These are phyloP conservation scores for Vitis hybrid DNA, from an alignment of 177 flowering plant species.

Conservation along the genomic window DNA sequence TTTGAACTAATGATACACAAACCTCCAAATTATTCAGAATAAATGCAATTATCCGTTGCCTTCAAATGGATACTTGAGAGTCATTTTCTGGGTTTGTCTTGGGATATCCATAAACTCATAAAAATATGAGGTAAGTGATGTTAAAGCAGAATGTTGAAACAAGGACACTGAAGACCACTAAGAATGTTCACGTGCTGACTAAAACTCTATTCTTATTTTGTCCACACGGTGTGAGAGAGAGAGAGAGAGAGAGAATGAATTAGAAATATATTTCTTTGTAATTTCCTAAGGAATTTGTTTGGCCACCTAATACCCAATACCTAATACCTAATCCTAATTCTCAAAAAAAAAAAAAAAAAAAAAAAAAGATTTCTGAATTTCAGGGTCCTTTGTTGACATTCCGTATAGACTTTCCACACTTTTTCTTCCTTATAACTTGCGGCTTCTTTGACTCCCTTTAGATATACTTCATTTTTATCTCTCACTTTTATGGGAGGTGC, in stretches of 20 bases:
- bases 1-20: neutral
- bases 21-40: too few species aligned
- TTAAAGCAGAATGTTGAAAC: constrained; percentile 1
- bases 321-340: neutral
- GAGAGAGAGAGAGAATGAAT: neutral
- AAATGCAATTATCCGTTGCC: neutral
- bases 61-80: neutral
- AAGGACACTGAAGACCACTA: neutral
- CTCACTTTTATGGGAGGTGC: too few species aligned
- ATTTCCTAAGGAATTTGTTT: constrained; percentile 11
- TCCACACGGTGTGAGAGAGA: neutral
- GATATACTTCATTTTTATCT: too few species aligned
- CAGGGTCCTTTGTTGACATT: constrained; percentile 19
- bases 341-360: neutral
- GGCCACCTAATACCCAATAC: constrained; percentile 22
- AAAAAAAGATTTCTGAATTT: constrained; percentile 1
- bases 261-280: neutral
- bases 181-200: constrained; percentile 20
- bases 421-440: neutral
- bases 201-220: constrained; percentile 1
- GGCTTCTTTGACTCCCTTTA: constrained; percentile 6
- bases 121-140: constrained; percentile 10
- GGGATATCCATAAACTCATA: neutral
- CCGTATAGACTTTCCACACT: neutral
- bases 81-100: neutral